These are phyloP conservation scores for Paratinospora sagittata DNA, from an alignment of 164 flowering plant species.

Conservation along the genomic window DNA sequence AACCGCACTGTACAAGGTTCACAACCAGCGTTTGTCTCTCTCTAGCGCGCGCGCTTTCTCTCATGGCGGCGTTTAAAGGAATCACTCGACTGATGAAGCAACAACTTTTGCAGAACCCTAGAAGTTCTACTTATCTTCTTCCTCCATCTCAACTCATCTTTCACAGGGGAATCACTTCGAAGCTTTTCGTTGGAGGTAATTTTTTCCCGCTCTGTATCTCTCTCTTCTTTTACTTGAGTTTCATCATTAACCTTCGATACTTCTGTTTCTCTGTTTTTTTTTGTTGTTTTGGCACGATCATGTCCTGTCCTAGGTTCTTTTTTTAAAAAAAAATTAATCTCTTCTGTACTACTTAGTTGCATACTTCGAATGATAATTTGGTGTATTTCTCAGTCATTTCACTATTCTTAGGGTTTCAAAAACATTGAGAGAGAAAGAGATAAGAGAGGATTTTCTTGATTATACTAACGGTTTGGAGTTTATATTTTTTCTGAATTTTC, in stretches of 20 bases:
- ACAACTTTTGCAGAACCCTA: slow-evolving; percentile 10
- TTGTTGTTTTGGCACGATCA: background rate
- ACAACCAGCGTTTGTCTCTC: no score
- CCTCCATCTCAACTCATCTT: slow-evolving; percentile 34
- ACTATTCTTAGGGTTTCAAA: no score
- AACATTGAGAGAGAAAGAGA: no score
- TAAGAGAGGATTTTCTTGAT: no score
- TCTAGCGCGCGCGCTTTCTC: background rate
- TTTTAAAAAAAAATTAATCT: no score
- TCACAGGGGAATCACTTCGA: slow-evolving; percentile 57
- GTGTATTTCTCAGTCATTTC: no score
- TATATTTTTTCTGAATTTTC: no score
- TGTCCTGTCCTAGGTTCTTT: background rate
- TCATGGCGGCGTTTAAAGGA: slow-evolving; percentile 44
- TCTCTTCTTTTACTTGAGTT: background rate
- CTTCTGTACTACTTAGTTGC: no score
- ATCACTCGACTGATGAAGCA: slow-evolving; percentile 11
- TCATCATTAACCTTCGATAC: background rate
- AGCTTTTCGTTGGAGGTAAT: slow-evolving; percentile 80
- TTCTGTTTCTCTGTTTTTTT: background rate
- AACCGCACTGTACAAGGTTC: no score
- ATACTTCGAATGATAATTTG: no score
- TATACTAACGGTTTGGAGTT: no score
- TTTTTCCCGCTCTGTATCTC: background rate
- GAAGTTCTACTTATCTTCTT: slow-evolving; percentile 3